A percentile compares a stretch with the other conserved stretches of the same genome.
Conservation (phyloP, 1,284 basidiomycete species). For the Marasmius fiardii region DNA sequence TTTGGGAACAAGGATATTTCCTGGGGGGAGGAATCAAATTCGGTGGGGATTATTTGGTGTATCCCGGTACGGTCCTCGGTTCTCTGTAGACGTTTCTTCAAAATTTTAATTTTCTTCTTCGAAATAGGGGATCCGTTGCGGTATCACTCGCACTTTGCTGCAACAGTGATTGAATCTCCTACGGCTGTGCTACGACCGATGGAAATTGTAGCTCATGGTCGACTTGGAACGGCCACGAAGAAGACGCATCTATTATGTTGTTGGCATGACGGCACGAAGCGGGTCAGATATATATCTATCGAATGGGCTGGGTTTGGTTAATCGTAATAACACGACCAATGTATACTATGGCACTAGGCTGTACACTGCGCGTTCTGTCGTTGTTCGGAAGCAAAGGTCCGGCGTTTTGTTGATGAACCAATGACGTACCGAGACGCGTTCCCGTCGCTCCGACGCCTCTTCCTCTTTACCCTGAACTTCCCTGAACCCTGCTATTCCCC, state of each 20-base stretch:
- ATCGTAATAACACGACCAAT: slow-evolving; percentile 12
- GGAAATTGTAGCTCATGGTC: slow-evolving; percentile 93
- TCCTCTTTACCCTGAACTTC: too few relatives aligned
- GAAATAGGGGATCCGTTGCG: slow-evolving; percentile 85
- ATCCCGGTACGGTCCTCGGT: slow-evolving; percentile 69
- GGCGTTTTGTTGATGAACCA: too few relatives aligned
- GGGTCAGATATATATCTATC: slow-evolving; percentile 77
- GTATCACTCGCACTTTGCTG: slow-evolving; percentile 96
- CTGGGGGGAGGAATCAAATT: slow-evolving; percentile 90
- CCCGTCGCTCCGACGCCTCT: neutral
- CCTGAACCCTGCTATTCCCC: too few relatives aligned
- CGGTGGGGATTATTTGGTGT: slow-evolving; percentile 94
- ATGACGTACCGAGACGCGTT: neutral
- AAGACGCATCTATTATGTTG: slow-evolving; percentile 92
- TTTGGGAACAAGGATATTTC: slow-evolving; percentile 82
- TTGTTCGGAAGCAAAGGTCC: too few relatives aligned
- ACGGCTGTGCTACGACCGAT: slow-evolving; percentile 69
- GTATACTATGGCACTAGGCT: too few relatives aligned
- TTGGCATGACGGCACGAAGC: slow-evolving; percentile 72
- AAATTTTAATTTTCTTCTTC: slow-evolving; percentile 2
- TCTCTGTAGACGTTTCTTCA: neutral
- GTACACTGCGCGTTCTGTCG: too few relatives aligned
- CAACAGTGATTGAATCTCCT: slow-evolving; percentile 72
- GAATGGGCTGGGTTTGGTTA: slow-evolving; percentile 93
- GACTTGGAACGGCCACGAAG: slow-evolving; percentile 96